Percentiles rank a stretch among this genome's conserved stretches.
phyloP scores from a whole-genome alignment of 352 stramenopile genomes.

The Phytopythium chamaehyphon region DNA sequence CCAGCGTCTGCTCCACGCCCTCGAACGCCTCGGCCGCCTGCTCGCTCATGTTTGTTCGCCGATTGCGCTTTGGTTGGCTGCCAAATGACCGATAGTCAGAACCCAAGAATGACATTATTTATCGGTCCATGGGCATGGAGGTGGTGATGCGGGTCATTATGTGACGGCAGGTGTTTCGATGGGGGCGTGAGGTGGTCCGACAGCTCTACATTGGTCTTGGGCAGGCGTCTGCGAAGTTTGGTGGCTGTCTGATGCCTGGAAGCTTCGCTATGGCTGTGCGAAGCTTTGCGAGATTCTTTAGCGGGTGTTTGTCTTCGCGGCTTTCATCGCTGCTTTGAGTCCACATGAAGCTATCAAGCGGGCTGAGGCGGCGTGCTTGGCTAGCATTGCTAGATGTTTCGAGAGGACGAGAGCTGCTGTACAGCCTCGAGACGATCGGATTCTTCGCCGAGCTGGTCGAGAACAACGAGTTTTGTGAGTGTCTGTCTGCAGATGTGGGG shows the following conservation, averaged over 20 bases:
- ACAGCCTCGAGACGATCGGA: conserved; percentile 38
- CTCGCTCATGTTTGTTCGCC: conserved; percentile 63
- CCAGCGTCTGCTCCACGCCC: conserved; percentile 77
- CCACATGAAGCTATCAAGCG: conserved; percentile 60
- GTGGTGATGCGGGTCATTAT: not conserved
- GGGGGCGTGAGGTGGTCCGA: too few species aligned
- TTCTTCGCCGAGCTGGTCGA: conserved; percentile 39
- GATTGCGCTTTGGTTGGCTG: too few species aligned
- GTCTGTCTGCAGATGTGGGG: not conserved
- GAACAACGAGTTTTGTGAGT: conserved; percentile 42
- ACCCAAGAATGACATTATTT: too few species aligned
- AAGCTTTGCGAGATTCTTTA: not conserved
- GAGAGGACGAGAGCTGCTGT: conserved; percentile 37
- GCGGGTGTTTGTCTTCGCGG: conserved; percentile 22
- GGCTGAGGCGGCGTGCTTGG: conserved; percentile 42
- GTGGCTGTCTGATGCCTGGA: not conserved
- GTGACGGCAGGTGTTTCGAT: too few species aligned
- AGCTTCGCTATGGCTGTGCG: too few species aligned
- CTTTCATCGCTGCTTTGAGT: conserved; percentile 33
- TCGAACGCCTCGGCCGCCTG: conserved; percentile 56
- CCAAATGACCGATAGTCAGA: too few species aligned
- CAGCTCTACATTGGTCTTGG: not conserved
- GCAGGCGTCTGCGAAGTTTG: conserved; percentile 3
- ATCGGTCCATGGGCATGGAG: not conserved
- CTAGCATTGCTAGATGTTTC: conserved; percentile 40